Conservation (phyloP, 306 rosid genomes). For the Dryas octopetala region DNA sequence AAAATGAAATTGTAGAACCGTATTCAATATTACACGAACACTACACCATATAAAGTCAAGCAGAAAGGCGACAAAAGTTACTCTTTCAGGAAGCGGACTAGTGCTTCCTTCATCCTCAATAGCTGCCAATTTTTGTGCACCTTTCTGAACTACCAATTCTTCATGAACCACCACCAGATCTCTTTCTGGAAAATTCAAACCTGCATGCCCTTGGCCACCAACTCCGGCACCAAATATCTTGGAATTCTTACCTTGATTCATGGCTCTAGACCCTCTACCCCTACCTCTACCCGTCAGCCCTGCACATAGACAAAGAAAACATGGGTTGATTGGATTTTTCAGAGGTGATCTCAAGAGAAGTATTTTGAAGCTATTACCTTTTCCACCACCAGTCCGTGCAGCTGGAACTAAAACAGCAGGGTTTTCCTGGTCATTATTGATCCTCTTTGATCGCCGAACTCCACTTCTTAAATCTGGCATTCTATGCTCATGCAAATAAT, state of each 20-base stretch:
- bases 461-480: constrained; percentile 48
- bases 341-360: not conserved
- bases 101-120: constrained; percentile 38
- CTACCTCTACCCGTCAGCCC: constrained; percentile 35
- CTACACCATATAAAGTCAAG: not conserved
- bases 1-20: not conserved
- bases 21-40: not conserved
- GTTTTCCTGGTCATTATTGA: constrained; percentile 38
- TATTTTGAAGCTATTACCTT: constrained; percentile 27
- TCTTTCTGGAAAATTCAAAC: constrained; percentile 26
- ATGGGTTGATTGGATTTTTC: constrained; percentile 2
- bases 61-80: constrained; percentile 10
- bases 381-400: constrained; percentile 30
- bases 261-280: constrained; percentile 41
- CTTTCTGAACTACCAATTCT: constrained; percentile 29
- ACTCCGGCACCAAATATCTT: constrained; percentile 29
- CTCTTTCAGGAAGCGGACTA: constrained; percentile 40
- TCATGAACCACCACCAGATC: constrained; percentile 33
- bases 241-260: constrained; percentile 40
- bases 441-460: constrained; percentile 51
- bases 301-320: constrained; percentile 15
- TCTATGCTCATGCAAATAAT: constrained; percentile 36
- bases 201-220: constrained; percentile 30
- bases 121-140: constrained; percentile 34
- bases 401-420: constrained; percentile 43